Conservation (phyloP, 768 basidiomycete genomes). For the Lentinula sp. region DNA sequence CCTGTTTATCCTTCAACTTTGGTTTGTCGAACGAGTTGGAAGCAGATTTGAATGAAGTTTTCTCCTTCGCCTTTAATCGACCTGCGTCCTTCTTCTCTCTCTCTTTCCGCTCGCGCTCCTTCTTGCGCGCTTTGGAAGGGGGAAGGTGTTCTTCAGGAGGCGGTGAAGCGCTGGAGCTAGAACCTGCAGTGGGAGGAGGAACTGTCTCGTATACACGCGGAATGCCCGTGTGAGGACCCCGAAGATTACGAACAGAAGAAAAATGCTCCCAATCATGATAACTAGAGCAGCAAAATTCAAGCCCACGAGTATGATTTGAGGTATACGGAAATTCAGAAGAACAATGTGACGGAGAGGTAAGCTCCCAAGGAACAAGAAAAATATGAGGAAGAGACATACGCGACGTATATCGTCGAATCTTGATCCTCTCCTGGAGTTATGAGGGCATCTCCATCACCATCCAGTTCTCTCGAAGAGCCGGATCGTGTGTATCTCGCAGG, state of each 20-base stretch:
- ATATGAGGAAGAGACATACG: conserved; percentile 47
- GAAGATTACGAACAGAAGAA: conserved; percentile 84
- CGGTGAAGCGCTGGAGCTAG: conserved; percentile 19
- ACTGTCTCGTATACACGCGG: conserved; percentile 54
- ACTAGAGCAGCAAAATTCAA: conserved; percentile 27
- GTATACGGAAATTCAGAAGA: conserved; percentile 4
- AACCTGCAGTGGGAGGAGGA: conserved; percentile 22
- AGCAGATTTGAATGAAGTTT: conserved; percentile 8
- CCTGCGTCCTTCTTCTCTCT: conserved; percentile 18
- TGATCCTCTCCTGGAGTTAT: conserved; percentile 11
- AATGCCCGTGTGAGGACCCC: conserved; percentile 75
- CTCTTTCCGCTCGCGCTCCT: conserved; percentile 19
- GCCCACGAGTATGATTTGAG: not conserved
- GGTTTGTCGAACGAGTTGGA: conserved; percentile 1
- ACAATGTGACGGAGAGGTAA: not conserved
- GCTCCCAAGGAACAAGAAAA: conserved; percentile 4
- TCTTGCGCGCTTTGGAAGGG: conserved; percentile 19
- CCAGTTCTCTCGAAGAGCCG: conserved; percentile 16
- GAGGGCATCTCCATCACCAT: conserved; percentile 15
- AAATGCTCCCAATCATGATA: conserved; percentile 97
- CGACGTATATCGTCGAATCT: conserved; percentile 65
- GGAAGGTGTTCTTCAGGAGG: conserved; percentile 26
- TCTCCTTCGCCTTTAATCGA: conserved; percentile 14
- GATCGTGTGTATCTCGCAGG: conserved; percentile 12
- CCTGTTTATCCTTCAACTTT: conserved; percentile 3